Percentiles rank a stretch among this genome's conserved stretches.
Conservation (phyloP, 805 yeast genomes). For the Kuraishia cidri region DNA sequence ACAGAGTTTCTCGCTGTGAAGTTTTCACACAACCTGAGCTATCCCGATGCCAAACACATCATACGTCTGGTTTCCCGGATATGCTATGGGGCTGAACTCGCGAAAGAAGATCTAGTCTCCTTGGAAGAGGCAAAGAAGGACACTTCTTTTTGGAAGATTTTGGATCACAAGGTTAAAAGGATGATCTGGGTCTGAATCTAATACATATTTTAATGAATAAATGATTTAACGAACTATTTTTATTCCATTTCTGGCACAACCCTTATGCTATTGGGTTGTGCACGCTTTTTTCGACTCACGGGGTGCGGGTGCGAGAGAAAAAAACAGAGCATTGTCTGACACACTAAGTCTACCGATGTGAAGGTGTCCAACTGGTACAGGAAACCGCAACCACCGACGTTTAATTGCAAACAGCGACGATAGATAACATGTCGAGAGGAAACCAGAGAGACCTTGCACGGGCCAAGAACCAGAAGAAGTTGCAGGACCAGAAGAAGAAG, state of each 20-base stretch:
- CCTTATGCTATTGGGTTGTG: no score
- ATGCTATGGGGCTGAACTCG: slow-evolving; percentile 13
- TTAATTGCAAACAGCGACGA: not conserved
- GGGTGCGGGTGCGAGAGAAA: no score
- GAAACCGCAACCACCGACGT: no score
- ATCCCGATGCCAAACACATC: slow-evolving; percentile 7
- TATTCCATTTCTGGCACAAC: no score
- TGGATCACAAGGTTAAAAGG: slow-evolving; percentile 25
- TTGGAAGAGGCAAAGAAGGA: slow-evolving; percentile 23
- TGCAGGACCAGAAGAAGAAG: slow-evolving; percentile 58
- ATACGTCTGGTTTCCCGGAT: slow-evolving; percentile 10
- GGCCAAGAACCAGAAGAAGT: slow-evolving; percentile 78
- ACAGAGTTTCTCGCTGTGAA: slow-evolving; percentile 8
- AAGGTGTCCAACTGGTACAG: no score
- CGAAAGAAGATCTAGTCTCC: slow-evolving; percentile 21
- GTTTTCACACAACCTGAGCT: slow-evolving; percentile 8
- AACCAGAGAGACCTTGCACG: slow-evolving; percentile 95
- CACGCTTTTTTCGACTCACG: no score
- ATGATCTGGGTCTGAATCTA: slow-evolving; percentile 23
- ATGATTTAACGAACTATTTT: no score
- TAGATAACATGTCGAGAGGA: slow-evolving; percentile 83
- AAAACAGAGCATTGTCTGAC: no score
- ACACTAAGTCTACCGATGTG: no score
- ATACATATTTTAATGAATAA: not conserved
- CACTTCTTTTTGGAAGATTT: slow-evolving; percentile 21